These are phyloP conservation scores for Auriscalpium vulgare DNA, from an alignment of 768 basidiomycete species.

Conservation along the genomic window DNA sequence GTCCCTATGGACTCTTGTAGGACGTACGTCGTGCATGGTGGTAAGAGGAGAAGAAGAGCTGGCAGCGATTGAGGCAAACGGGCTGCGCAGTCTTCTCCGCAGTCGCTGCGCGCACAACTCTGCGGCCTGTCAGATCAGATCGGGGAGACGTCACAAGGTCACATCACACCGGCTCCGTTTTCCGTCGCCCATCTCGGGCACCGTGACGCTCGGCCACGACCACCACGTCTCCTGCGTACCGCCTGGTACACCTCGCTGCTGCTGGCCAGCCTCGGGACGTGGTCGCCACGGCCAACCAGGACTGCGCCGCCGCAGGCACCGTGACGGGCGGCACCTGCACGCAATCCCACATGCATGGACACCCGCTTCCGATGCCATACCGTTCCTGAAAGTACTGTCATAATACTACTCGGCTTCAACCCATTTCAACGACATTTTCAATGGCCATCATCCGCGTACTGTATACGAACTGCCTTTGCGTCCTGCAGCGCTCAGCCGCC, in stretches of 20 bases:
- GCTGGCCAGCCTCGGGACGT: not conserved
- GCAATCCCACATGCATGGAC: no score
- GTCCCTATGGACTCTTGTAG: slow-evolving; percentile 27
- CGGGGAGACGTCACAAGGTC: not conserved
- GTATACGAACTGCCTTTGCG: no score
- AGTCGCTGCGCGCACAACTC: slow-evolving; percentile 11
- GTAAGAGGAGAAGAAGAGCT: not conserved
- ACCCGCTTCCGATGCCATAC: no score
- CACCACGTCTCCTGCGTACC: no score
- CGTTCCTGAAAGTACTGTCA: no score
- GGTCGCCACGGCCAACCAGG: not conserved
- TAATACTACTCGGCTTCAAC: no score
- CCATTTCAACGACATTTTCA: no score
- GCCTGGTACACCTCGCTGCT: not conserved
- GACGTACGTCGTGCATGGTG: slow-evolving; percentile 16
- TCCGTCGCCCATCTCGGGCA: not conserved
- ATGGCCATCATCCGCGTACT: no score
- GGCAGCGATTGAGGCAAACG: not conserved
- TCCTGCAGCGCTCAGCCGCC: no score
- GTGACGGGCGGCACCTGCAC: no score
- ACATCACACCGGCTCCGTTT: not conserved
- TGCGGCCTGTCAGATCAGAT: slow-evolving; percentile 4
- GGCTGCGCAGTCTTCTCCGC: slow-evolving; percentile 12
- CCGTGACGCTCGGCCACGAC: no score
- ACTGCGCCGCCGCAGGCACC: not conserved